These are phyloP conservation scores for Kwoniella sp. DNA, from an alignment of 768 basidiomycete genomes.

Conservation along the genomic window DNA sequence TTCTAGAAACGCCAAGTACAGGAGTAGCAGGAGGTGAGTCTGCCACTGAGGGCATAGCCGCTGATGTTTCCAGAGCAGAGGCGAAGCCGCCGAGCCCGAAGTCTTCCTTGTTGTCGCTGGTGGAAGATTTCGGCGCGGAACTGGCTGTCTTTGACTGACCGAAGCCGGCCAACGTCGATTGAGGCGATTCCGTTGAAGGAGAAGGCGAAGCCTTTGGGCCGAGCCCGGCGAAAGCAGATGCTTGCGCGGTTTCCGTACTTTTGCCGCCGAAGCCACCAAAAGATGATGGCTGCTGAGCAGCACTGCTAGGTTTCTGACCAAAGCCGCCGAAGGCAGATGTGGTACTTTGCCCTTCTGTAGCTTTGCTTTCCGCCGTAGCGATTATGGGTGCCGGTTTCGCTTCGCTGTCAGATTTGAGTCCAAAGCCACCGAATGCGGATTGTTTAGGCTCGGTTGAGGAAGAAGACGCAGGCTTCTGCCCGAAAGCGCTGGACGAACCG, in stretches of 20 bases:
- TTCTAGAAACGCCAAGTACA: constrained; percentile 4
- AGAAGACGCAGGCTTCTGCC: constrained; percentile 20
- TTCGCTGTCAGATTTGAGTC: background rate
- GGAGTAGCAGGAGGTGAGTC: constrained; percentile 45
- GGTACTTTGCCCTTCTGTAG: too few species aligned
- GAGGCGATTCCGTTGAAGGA: constrained; percentile 12
- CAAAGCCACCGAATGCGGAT: constrained; percentile 38
- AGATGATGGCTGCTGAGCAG: background rate
- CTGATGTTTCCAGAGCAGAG: constrained; percentile 32
- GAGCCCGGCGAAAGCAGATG: background rate
- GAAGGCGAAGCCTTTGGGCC: constrained; percentile 9
- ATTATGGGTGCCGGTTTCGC: too few species aligned
- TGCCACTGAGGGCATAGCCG: constrained; percentile 35
- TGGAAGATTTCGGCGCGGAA: constrained; percentile 5
- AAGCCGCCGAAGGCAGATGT: background rate
- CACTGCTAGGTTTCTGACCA: background rate
- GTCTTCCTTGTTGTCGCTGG: constrained; percentile 18
- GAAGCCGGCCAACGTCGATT: constrained; percentile 30
- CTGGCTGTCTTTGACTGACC: constrained; percentile 27
- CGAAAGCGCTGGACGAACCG: constrained; percentile 36
- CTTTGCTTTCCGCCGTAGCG: too few species aligned
- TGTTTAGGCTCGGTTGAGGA: constrained; percentile 12
- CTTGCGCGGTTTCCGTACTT: background rate
- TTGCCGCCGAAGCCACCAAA: constrained; percentile 20
- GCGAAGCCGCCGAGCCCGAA: constrained; percentile 49